Percentiles rank a stretch among this genome's conserved stretches.
Conservation (phyloP, 2,329 filamentous ascomycete species). For the Rhynchosporium secalis region DNA sequence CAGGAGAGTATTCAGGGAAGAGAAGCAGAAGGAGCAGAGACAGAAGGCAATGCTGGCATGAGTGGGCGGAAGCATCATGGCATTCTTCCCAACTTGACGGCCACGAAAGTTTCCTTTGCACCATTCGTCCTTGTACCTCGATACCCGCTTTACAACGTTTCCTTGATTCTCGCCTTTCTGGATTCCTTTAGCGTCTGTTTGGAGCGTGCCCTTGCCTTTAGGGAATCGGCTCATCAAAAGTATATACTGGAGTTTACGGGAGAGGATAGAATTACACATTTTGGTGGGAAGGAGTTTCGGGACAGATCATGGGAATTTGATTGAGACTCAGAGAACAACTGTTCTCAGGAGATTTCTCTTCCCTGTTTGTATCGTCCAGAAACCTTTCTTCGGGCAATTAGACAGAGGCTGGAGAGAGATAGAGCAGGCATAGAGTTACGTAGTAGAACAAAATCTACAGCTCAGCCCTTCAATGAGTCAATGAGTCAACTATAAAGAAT, state of each 20-base stretch:
- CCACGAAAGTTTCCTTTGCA: background rate
- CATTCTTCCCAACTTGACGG: background rate
- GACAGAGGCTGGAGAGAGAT: background rate
- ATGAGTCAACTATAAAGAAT: background rate
- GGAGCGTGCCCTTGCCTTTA: constrained; percentile 7
- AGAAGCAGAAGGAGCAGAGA: constrained; percentile 61
- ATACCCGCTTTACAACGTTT: constrained; percentile 1
- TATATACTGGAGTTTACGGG: constrained; percentile 10
- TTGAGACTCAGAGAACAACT: background rate
- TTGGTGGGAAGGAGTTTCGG: constrained; percentile 10
- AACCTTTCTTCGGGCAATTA: background rate
- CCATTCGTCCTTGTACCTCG: constrained; percentile 4
- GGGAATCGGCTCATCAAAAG: constrained; percentile 14
- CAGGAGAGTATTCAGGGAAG: constrained; percentile 85
- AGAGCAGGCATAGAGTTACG: background rate
- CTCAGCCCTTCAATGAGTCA: background rate
- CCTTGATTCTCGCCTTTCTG: constrained; percentile 2
- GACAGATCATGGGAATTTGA: constrained; percentile 1
- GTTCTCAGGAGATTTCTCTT: background rate
- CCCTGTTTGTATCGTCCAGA: background rate
- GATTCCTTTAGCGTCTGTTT: constrained; percentile 15
- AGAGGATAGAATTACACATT: background rate
- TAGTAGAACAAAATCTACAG: background rate
- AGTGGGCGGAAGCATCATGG: background rate
- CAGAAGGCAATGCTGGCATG: constrained; percentile 25